Base-by-base conservation (phyloP, 148 eudicot genomes). In the Salicornia ramosissima region DNA sequence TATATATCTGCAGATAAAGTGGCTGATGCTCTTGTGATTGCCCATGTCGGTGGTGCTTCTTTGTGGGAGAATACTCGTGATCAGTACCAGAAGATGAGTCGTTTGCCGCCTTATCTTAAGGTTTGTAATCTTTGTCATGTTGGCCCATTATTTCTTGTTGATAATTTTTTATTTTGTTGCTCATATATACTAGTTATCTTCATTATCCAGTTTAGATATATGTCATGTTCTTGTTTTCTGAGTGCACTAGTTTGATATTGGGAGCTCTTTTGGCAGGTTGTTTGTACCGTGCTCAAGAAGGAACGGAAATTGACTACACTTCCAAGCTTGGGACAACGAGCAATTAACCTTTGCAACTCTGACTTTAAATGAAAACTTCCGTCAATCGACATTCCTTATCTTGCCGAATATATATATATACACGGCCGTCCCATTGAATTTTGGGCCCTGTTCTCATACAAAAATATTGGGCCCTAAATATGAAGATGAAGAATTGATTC, bases 11-110 rank as follows among this genome's bases (percentile, higher is more conserved):
- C 85, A 77, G 85, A 88, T 77, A 90, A 81, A 68, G 80, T 85
- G 84, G 98, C 98, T 64, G 98, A 94, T 90, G 98, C 98, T 72
- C 79, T 94, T 76, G 98, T 90, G 79, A 94, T 94, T 80, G 90
- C 98, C 67, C 88, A 90, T 73, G 87, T 84, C 59, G 97, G 97
- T 69, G 91, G 89, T 72, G 72, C 75, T 74, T 78, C 90, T 60
- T 82, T 94, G 78, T 90, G 97, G 98, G 96, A 90, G 74, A 83
- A 77, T 70, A 87, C 96, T 25, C 88, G 90, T 39, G 89, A 87
- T 73, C 92, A 82, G 66, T 94, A 87, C 81, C 83, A 90, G 68
- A 90, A 83, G 80, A 86, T 53, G 78, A 85, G 86, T 49, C 73
- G 62, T 33, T 83, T 86, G n/a, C n/a, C n/a, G 22, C 88, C 98